Percentiles rank a stretch among this genome's conserved stretches.
Conservation (phyloP, 208 protist genomes). For the Leishmania arabica region DNA sequence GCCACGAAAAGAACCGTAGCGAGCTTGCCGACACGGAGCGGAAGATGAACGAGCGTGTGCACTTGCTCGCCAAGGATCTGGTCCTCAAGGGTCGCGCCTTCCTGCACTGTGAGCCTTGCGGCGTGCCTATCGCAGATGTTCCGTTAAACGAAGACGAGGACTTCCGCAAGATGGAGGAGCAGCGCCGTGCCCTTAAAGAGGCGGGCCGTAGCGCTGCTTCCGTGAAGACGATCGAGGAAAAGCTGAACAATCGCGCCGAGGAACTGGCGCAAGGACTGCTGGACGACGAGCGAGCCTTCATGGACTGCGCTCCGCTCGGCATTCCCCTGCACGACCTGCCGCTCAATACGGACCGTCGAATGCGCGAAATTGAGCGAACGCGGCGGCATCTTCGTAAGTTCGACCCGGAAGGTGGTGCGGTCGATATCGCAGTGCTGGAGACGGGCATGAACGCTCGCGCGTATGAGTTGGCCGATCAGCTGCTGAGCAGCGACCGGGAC, state of each 20-base stretch:
- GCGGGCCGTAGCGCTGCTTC: slow-evolving; percentile 35
- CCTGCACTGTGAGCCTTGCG: slow-evolving; percentile 64
- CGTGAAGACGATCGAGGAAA: slow-evolving; percentile 53
- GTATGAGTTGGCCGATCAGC: slow-evolving; percentile 53
- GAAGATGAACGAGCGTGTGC: slow-evolving; percentile 71
- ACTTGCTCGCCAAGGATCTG: slow-evolving; percentile 66
- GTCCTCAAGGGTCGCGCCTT: slow-evolving; percentile 66
- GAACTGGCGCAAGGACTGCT: slow-evolving; percentile 58
- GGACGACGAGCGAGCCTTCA: slow-evolving; percentile 63
- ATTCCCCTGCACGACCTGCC: slow-evolving; percentile 63
- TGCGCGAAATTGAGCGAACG: slow-evolving; percentile 67
- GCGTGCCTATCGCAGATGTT: slow-evolving; percentile 69
- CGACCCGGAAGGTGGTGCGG: slow-evolving; percentile 21
- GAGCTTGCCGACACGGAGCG: slow-evolving; percentile 48
- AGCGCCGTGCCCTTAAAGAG: slow-evolving; percentile 57
- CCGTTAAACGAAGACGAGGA: slow-evolving; percentile 67
- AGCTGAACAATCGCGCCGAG: slow-evolving; percentile 59
- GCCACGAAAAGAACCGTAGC: slow-evolving; percentile 27
- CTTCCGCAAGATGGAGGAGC: slow-evolving; percentile 77
- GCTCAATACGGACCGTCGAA: slow-evolving; percentile 65
- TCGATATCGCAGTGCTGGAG: slow-evolving; percentile 51
- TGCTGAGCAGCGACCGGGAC: slow-evolving; percentile 59
- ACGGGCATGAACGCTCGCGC: slow-evolving; percentile 64
- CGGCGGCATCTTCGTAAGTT: slow-evolving; percentile 56
- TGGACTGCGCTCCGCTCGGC: slow-evolving; percentile 63